A percentile compares a stretch with the other conserved stretches of the same genome.
These are phyloP conservation scores for Paulownia fortunei DNA, from an alignment of 257 asterid genomes.

Conservation along the genomic window DNA sequence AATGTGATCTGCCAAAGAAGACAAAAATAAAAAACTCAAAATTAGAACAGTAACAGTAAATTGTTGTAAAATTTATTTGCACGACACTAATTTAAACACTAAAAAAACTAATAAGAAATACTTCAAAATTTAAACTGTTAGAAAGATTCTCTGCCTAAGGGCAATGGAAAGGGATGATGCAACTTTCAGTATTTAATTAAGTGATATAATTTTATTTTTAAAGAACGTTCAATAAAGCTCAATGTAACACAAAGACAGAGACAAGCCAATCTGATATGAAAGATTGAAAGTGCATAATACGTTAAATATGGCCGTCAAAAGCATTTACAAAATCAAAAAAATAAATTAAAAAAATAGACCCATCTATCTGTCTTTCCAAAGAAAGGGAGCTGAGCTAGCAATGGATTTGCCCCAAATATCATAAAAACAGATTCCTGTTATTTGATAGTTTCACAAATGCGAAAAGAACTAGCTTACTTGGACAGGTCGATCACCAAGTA, in stretches of 20 bases:
- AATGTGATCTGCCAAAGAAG: slow-evolving; percentile 64
- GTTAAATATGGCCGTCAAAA: background rate
- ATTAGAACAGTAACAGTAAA: slow-evolving; percentile 1
- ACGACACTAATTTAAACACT: background rate
- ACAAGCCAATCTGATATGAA: slow-evolving; percentile 8
- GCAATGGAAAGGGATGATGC: slow-evolving; percentile 23
- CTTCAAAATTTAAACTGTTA: slow-evolving; percentile 4
- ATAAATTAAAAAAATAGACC: background rate
- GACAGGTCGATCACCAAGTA: slow-evolving; percentile 94
- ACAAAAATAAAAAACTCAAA: slow-evolving; percentile 12
- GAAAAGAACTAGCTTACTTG: slow-evolving; percentile 59
- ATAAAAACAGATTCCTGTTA: slow-evolving; percentile 4
- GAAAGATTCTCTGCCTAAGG: background rate
- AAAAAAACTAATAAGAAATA: background rate
- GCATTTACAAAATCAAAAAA: background rate
- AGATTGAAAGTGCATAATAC: background rate
- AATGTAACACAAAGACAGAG: background rate
- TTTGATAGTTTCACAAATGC: background rate
- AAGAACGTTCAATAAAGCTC: background rate
- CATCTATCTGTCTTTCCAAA: background rate
- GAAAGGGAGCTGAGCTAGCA: background rate
- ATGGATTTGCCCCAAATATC: background rate
- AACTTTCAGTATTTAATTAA: background rate
- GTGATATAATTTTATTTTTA: background rate
- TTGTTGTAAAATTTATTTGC: background rate